Conservation (phyloP, 2,329 filamentous ascomycete species). For the Aspergillus neoniger region DNA sequence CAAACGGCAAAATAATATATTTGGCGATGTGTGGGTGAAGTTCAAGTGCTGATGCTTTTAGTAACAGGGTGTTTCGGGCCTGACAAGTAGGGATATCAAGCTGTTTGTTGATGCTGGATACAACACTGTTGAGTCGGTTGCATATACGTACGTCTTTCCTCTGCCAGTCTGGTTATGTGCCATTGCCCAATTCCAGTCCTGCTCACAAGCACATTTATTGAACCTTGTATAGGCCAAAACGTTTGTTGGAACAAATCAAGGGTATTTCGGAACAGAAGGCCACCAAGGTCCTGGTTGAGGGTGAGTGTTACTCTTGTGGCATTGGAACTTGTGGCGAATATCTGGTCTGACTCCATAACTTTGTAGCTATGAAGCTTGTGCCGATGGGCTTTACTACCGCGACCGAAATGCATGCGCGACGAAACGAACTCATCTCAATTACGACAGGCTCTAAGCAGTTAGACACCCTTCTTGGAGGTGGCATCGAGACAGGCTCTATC, state of each 20-base stretch:
- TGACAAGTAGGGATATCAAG: conserved; percentile 96
- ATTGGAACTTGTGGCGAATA: background rate
- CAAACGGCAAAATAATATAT: background rate
- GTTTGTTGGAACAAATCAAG: conserved; percentile 90
- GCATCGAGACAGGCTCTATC: conserved; percentile 94
- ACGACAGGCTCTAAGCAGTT: conserved; percentile 97
- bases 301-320: conserved; percentile 52
- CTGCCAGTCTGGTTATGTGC: background rate
- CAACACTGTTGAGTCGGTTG: conserved; percentile 93
- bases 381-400: conserved; percentile 99
- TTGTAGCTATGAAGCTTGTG: conserved; percentile 83
- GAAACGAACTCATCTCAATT: conserved; percentile 96
- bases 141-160: conserved; percentile 70
- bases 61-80: conserved; percentile 74
- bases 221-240: conserved; percentile 63
- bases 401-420: conserved; percentile 96
- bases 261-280: conserved; percentile 98
- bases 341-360: conserved; percentile 15
- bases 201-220: no score
- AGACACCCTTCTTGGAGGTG: conserved; percentile 90
- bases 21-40: background rate
- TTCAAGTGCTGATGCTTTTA: background rate
- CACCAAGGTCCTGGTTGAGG: conserved; percentile 84
- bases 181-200: background rate
- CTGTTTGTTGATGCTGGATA: conserved; percentile 87